phyloP scores from a whole-genome alignment of 225 moss, liverwort and hornwort genomes.

The Bryum argenteum region DNA sequence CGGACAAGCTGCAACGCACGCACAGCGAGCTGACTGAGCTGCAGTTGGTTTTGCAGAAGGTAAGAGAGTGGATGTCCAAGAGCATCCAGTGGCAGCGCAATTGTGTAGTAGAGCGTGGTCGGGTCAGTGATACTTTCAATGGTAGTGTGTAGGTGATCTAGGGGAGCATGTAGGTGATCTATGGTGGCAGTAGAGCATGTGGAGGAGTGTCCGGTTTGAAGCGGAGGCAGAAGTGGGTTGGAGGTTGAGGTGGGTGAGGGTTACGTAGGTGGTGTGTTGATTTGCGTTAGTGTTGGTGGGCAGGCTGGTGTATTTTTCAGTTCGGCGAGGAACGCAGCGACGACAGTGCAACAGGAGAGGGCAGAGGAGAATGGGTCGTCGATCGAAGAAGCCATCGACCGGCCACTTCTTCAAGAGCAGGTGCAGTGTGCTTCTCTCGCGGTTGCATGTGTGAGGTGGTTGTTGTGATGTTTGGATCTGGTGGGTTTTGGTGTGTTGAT shows the following conservation, averaged over 20 bases:
- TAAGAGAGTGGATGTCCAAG: constrained; percentile 11
- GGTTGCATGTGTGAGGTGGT: not conserved
- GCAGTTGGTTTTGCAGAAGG: constrained; percentile 66
- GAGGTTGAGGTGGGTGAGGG: not conserved
- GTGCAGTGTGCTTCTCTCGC: constrained; percentile 64
- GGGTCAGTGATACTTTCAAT: not conserved
- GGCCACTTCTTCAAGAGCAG: constrained; percentile 94
- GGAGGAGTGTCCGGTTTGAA: not conserved
- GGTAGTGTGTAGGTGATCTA: not conserved
- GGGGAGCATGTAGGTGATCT: not conserved
- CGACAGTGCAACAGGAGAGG: constrained; percentile 73
- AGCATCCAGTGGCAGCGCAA: not conserved
- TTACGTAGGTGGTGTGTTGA: too few relatives aligned
- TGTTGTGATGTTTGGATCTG: too few relatives aligned
- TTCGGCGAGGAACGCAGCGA: constrained; percentile 81
- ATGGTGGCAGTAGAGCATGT: not conserved
- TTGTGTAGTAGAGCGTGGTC: not conserved
- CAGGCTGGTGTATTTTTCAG: constrained; percentile 93
- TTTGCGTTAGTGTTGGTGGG: not conserved
- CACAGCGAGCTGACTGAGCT: constrained; percentile 68
- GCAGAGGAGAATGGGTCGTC: constrained; percentile 81
- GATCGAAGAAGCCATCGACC: constrained; percentile 88
- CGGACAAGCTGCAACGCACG: constrained; percentile 60
- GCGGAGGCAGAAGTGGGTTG: not conserved
- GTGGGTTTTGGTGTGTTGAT: not conserved